Conservation (phyloP, 148 eudicot species). For the Camellia japonica region DNA sequence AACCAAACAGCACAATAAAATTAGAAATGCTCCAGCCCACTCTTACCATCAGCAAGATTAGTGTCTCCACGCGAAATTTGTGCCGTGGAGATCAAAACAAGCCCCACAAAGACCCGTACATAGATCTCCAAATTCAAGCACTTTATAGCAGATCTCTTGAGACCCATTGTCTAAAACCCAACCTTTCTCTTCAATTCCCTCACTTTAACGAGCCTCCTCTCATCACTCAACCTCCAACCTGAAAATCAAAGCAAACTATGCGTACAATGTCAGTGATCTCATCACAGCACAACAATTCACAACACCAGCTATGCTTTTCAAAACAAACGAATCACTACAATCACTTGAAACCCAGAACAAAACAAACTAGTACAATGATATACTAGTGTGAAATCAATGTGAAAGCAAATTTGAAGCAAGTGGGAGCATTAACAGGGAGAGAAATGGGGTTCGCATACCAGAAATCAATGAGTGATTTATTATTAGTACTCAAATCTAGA, state of each 20-base stretch:
- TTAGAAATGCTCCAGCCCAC: not conserved
- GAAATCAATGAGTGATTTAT: not conserved
- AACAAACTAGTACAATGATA: not conserved
- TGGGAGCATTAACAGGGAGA: not conserved
- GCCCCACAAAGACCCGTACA: conserved; percentile 24
- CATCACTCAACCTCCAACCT: conserved; percentile 30
- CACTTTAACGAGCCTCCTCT: conserved; percentile 11
- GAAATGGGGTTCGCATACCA: not conserved
- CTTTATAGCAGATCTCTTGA: conserved; percentile 33
- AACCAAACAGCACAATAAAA: conserved; percentile 4
- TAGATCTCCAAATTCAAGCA: conserved; percentile 28
- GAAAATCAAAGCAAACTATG: conserved; percentile 16
- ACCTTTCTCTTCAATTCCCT: conserved; percentile 23
- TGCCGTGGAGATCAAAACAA: conserved; percentile 34
- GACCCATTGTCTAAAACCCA: conserved; percentile 49
- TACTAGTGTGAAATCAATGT: not conserved
- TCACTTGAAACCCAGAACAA: not conserved
- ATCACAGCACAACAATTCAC: not conserved
- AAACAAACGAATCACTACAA: not conserved
- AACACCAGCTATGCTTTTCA: not conserved
- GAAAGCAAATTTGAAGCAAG: conserved; percentile 17
- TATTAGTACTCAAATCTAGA: conserved; percentile 5
- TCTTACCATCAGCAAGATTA: conserved; percentile 63
- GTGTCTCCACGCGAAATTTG: conserved; percentile 40
- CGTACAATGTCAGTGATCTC: not conserved